Evolutionary conservation across 129 eudicot species (phyloP).

Genomic region (Tagetes patula): DNA sequence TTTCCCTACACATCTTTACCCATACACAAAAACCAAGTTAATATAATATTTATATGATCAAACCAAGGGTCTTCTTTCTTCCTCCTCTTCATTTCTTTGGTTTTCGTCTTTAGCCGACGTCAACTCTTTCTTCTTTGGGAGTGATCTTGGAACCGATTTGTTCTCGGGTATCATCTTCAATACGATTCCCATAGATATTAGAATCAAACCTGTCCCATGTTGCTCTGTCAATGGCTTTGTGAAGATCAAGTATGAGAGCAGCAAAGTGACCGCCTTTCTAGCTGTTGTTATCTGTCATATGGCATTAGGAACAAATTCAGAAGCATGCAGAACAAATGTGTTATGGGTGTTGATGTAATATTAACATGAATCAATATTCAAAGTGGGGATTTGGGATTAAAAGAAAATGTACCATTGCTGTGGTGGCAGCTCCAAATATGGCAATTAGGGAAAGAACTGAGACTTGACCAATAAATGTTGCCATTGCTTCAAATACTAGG

Average conservation of each 20-base stretch:
- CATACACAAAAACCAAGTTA: slow-evolving; percentile 24
- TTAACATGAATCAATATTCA: not conserved
- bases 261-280: slow-evolving; percentile 63
- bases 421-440: slow-evolving; percentile 44
- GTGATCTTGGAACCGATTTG: slow-evolving; percentile 33
- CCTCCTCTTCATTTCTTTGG: slow-evolving; percentile 31
- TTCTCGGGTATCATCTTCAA: slow-evolving; percentile 58
- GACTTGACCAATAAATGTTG: slow-evolving; percentile 53
- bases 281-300: slow-evolving; percentile 54
- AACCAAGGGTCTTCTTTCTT: slow-evolving; percentile 56
- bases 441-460: slow-evolving; percentile 45
- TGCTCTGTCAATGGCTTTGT: slow-evolving; percentile 69
- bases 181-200: slow-evolving; percentile 58
- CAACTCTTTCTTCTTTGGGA: slow-evolving; percentile 25
- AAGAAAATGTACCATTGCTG: slow-evolving; percentile 38
- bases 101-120: slow-evolving; percentile 25
- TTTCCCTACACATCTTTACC: slow-evolving; percentile 16
- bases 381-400: not conserved
- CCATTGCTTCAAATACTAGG: slow-evolving; percentile 86
- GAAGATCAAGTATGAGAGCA: slow-evolving; percentile 60
- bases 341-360: not conserved
- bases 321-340: not conserved
- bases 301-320: slow-evolving; percentile 8
- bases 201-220: slow-evolving; percentile 56
- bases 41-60: slow-evolving; percentile 18